phyloP scores from a whole-genome alignment of 164 flowering plant genomes.

The Sedum album region DNA sequence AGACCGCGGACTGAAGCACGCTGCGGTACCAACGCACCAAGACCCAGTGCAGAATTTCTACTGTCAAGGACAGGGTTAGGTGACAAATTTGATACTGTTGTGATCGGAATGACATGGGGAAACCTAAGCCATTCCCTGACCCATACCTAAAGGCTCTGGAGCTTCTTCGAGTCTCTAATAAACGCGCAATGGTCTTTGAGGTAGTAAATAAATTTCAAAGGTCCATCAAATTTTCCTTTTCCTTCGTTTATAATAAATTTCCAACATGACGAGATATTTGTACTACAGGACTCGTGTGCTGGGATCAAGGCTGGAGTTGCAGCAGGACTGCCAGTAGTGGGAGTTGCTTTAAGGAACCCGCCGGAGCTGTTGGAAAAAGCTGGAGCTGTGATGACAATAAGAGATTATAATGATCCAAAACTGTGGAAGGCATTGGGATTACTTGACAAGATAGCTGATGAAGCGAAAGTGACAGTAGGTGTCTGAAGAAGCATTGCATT shows the following conservation, averaged over 20 bases:
- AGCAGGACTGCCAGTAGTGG: conserved; percentile 77
- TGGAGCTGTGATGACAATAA: conserved; percentile 34
- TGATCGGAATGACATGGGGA: conserved; percentile 58
- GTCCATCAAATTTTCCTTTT: not conserved
- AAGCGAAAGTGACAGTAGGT: conserved; percentile 3
- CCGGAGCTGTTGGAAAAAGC: conserved; percentile 40
- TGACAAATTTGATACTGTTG: conserved; percentile 41
- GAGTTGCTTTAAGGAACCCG: conserved; percentile 57
- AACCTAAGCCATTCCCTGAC: conserved; percentile 73
- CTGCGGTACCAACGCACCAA: conserved; percentile 77
- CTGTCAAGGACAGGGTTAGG: conserved; percentile 41
- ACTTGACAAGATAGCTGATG: not conserved
- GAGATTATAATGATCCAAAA: not conserved
- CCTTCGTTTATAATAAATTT: not conserved
- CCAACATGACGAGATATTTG: not conserved
- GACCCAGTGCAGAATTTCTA: conserved; percentile 57
- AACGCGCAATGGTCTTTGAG: conserved; percentile 65
- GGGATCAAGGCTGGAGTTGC: conserved; percentile 81
- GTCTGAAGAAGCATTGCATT: too few species aligned
- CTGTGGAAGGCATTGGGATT: conserved; percentile 4
- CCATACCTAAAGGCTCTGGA: conserved; percentile 59
- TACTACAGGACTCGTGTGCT: conserved; percentile 54
- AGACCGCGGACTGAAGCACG: conserved; percentile 60
- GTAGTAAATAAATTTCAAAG: conserved; percentile 14
- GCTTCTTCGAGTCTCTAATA: conserved; percentile 35